Base-by-base conservation (phyloP, 139 green algal species). In the Gonium pectorale region DNA sequence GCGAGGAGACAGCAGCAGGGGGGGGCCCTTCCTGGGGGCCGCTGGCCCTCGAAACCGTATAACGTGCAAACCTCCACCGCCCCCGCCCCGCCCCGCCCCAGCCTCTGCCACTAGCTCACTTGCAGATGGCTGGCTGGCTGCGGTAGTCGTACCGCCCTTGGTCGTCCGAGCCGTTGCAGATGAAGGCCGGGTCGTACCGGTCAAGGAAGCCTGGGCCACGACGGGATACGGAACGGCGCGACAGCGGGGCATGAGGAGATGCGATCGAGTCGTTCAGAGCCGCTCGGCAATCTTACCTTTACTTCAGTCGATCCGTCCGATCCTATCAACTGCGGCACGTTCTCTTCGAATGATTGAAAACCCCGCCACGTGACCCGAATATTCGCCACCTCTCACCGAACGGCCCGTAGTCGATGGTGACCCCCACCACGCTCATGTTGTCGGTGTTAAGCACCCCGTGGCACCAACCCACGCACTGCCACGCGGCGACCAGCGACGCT, bases 371-470 rank as follows among this genome's bases (percentile, higher is more conserved):
- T n/a, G n/a, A n/a, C n/a, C n/a, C n/a, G 54, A n/a, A 41, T 1
- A 66, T 9, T 19, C 46, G 13, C 49, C 35, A 21, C 71, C 49
- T 3, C 87, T 72, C 79, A 91, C 87, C 90, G 86, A 82, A 93
- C 1, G 90, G 90, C 0, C 90, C 92, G 68, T 95, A 94, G 89
- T 95, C 92, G 15, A 95, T 75, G 40, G 92, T 95, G 1, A 95
- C 68, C 6, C 89, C 90, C 80, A 87, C 24, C 5, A 95, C 85
- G 88, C 83, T 91, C 89, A 95, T 94, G 88, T 95, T 95, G 87
- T 95, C 92, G 5, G 92, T 94, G 90, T 95, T 95, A 54, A 94
- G 87, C 67, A 94, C 91, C 8, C 92, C 90, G 73, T 94, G 90
- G 56, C 79, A 86, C 71, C 72, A 95, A 4, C 92, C 92, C 29